phyloP scores from a whole-genome alignment of 805 yeast species.

The Candida rishiriensis region DNA sequence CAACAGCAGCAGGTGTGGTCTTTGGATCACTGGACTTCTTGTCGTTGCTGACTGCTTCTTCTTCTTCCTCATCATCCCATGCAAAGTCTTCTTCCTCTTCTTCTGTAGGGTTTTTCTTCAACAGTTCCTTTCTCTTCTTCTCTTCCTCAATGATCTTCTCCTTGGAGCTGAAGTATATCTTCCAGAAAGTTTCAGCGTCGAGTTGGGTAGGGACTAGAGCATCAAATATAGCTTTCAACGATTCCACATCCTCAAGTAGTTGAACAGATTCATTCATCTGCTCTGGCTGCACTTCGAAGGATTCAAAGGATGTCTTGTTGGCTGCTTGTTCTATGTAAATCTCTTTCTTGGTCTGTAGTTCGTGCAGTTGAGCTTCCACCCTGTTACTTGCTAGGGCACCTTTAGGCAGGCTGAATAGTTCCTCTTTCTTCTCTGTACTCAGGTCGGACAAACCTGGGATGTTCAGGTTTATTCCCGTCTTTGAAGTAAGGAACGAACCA shows the following conservation, averaged over 20 bases:
- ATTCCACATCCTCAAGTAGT: slow-evolving; percentile 45
- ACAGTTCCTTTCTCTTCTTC: slow-evolving; percentile 56
- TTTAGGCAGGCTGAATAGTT: slow-evolving; percentile 42
- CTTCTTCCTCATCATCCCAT: slow-evolving; percentile 49
- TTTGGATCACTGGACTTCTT: slow-evolving; percentile 5
- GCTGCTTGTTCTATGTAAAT: slow-evolving; percentile 35
- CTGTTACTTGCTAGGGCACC: slow-evolving; percentile 41
- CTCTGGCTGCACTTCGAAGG: slow-evolving; percentile 42
- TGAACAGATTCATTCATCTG: slow-evolving; percentile 37
- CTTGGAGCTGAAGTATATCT: slow-evolving; percentile 55
- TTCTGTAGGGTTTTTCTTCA: slow-evolving; percentile 36
- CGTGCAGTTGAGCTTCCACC: slow-evolving; percentile 58
- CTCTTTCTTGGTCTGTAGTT: slow-evolving; percentile 46
- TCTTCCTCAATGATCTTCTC: slow-evolving; percentile 57
- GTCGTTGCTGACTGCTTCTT: slow-evolving; percentile 35
- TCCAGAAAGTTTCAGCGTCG: slow-evolving; percentile 68
- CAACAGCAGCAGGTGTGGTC: slow-evolving; percentile 1
- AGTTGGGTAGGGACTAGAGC: slow-evolving; percentile 60
- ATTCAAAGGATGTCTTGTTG: slow-evolving; percentile 30
- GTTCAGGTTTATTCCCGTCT: slow-evolving; percentile 13
- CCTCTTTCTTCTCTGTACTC: slow-evolving; percentile 33
- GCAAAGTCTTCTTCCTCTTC: slow-evolving; percentile 46
- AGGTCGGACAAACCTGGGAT: slow-evolving; percentile 10
- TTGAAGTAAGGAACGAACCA: slow-evolving; percentile 45
- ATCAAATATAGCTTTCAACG: slow-evolving; percentile 52